phyloP scores from a whole-genome alignment of 2,329 filamentous ascomycete species.

The Colletotrichum neosansevieriae region DNA sequence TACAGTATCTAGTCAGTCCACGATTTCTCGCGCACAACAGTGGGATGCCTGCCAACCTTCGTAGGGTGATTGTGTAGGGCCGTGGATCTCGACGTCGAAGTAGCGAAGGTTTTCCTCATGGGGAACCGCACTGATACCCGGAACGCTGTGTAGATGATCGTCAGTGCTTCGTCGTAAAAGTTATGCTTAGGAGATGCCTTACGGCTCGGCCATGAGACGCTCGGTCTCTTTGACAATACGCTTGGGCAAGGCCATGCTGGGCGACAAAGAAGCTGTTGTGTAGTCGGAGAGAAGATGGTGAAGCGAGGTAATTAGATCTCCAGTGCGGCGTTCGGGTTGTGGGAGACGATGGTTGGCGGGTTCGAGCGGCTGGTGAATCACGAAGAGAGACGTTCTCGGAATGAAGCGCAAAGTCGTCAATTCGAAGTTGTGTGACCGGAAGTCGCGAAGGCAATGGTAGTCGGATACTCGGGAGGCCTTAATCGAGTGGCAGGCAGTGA shows the following conservation, averaged over 20 bases:
- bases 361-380: constrained; percentile 31
- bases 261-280: neutral
- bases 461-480: constrained; percentile 29
- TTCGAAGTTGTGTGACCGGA: constrained; percentile 11
- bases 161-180: constrained; percentile 19
- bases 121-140: constrained; percentile 93
- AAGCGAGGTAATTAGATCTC: constrained; percentile 1
- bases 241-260: constrained; percentile 84
- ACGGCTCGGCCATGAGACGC: constrained; percentile 96
- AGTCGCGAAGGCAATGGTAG: constrained; percentile 10
- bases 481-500: constrained; percentile 15
- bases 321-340: neutral
- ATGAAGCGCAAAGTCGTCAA: constrained; percentile 6
- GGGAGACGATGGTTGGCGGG: constrained; percentile 29
- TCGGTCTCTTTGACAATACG: constrained; percentile 99
- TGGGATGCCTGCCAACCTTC: constrained; percentile 72
- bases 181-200: constrained; percentile 53
- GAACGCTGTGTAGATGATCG: constrained; percentile 72
- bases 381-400: neutral
- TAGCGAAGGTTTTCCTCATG: constrained; percentile 98
- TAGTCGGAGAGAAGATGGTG: neutral
- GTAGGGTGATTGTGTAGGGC: constrained; percentile 91
- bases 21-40: neutral
- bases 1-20: constrained; percentile 44
- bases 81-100: constrained; percentile 97